These are phyloP conservation scores for Stylonectria norvegica DNA, from an alignment of 2,329 filamentous ascomycete genomes.

Conservation along the genomic window DNA sequence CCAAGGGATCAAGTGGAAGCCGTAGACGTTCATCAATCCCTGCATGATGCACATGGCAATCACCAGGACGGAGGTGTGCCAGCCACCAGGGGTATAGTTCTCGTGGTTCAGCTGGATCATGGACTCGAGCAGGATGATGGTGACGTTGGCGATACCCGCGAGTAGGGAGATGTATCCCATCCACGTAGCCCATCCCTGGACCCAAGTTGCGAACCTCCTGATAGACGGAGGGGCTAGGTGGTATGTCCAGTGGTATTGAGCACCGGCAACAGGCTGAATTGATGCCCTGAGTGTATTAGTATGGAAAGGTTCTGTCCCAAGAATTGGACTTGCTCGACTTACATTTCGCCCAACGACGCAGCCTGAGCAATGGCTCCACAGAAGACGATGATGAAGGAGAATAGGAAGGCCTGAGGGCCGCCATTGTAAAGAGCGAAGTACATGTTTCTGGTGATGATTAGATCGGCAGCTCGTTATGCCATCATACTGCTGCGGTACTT, in stretches of 20 bases:
- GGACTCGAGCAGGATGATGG: constrained; percentile 25
- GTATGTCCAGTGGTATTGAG: constrained; percentile 24
- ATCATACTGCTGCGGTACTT: not conserved
- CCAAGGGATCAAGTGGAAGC: constrained; percentile 23
- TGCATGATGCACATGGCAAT: constrained; percentile 25
- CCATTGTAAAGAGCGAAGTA: constrained; percentile 25
- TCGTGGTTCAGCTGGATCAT: constrained; percentile 25
- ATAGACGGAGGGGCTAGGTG: constrained; percentile 19
- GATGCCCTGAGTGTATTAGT: too few species aligned
- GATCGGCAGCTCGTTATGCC: too few species aligned
- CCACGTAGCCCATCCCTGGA: constrained; percentile 26
- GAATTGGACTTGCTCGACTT: too few species aligned
- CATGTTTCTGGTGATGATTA: constrained; percentile 23
- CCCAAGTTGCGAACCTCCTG: constrained; percentile 22
- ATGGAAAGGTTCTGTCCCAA: too few species aligned
- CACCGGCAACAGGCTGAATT: constrained; percentile 22
- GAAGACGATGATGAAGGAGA: constrained; percentile 26
- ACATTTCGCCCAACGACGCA: constrained; percentile 23
- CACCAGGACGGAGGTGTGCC: constrained; percentile 23
- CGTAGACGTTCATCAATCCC: constrained; percentile 20
- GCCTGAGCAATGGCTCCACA: constrained; percentile 22
- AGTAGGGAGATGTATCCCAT: constrained; percentile 23
- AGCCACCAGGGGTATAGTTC: constrained; percentile 19
- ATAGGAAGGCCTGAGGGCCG: constrained; percentile 22
- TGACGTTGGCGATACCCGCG: constrained; percentile 25